A percentile compares a stretch with the other conserved stretches of the same genome.
Conservation (phyloP, 176 grass and related monocot genomes). For the Sorghum bicolor region Sorghum_bicolor_NCBIv3 NC_012871.2:68986501-68987000, state of each 20-base stretch:
- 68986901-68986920: slow-evolving; percentile 51
- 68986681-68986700: slow-evolving; percentile 44
- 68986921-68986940: slow-evolving; percentile 73
- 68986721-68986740: slow-evolving; percentile 80
- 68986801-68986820: slow-evolving; percentile 63
- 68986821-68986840: slow-evolving; percentile 65
- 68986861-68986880: slow-evolving; percentile 52
- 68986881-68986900: slow-evolving; percentile 56
- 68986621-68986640: slow-evolving; percentile 53
- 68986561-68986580: slow-evolving; percentile 32
- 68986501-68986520: slow-evolving; percentile 53
- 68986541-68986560: slow-evolving; percentile 54
- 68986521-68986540: slow-evolving; percentile 39
- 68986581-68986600: slow-evolving; percentile 41
- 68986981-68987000: slow-evolving; percentile 53
- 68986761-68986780: slow-evolving; percentile 77
- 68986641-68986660: slow-evolving; percentile 15
- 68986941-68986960: slow-evolving; percentile 47
- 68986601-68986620: slow-evolving; percentile 49
- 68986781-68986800: slow-evolving; percentile 44
- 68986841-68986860: slow-evolving; percentile 61
- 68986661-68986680: slow-evolving; percentile 38
- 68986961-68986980: slow-evolving; percentile 51
- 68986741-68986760: slow-evolving; percentile 72
- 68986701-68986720: slow-evolving; percentile 61